Percentiles rank a stretch among this genome's conserved stretches.
Evolutionary conservation across 805 yeast species (phyloP).

Genomic region (Wickerhamomyces xylosicus): DNA sequence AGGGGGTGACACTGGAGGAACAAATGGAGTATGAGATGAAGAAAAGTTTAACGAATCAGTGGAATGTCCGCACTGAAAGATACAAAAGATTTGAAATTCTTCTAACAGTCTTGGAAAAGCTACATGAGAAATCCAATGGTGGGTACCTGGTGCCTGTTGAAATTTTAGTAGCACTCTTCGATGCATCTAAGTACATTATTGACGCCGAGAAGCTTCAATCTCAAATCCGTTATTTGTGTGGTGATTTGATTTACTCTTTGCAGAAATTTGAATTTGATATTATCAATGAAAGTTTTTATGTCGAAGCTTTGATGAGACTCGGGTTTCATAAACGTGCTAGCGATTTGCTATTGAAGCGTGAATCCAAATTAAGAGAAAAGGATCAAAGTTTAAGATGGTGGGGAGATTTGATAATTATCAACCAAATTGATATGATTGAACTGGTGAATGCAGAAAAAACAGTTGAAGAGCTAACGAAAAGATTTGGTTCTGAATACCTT

Average conservation of each 20-base stretch:
- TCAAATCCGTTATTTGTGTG: slow-evolving; percentile 28
- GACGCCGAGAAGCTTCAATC: slow-evolving; percentile 20
- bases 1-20: slow-evolving; percentile 4
- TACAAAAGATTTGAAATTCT: slow-evolving; percentile 11
- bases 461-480: slow-evolving; percentile 18
- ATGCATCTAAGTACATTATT: slow-evolving; percentile 28
- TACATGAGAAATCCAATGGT: slow-evolving; percentile 4
- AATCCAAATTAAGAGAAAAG: slow-evolving; percentile 13
- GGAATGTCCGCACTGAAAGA: slow-evolving; percentile 5
- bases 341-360: slow-evolving; percentile 25
- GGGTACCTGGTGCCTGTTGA: slow-evolving; percentile 22
- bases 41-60: slow-evolving; percentile 1
- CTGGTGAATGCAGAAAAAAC: slow-evolving; percentile 26
- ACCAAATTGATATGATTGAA: slow-evolving; percentile 25
- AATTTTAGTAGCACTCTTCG: slow-evolving; percentile 24
- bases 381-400: slow-evolving; percentile 38
- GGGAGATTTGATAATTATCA: slow-evolving; percentile 37
- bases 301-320: slow-evolving; percentile 30
- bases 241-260: slow-evolving; percentile 30
- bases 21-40: slow-evolving; percentile 12
- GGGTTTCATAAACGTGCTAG: slow-evolving; percentile 26
- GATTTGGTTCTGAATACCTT: slow-evolving; percentile 22
- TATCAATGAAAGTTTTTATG: slow-evolving; percentile 38
- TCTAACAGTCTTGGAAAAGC: slow-evolving; percentile 7
- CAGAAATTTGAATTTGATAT: slow-evolving; percentile 38